Percentiles rank a stretch among this genome's conserved stretches.
These are phyloP conservation scores for Erythrophleum fordii DNA, from an alignment of 306 rosid species.

Conservation along the genomic window DNA sequence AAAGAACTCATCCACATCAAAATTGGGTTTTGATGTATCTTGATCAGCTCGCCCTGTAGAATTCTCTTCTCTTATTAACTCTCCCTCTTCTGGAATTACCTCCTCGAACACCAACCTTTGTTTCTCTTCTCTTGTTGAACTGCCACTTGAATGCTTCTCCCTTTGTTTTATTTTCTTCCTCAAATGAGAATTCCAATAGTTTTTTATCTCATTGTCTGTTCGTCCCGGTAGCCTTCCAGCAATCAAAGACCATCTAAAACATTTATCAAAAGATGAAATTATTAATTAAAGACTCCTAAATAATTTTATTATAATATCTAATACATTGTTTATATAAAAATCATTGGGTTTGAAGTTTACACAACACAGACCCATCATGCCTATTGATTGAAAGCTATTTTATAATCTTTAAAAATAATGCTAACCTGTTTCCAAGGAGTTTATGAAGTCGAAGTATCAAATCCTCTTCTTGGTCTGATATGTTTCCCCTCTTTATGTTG, in stretches of 20 bases:
- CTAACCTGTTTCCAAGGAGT: conserved; percentile 58
- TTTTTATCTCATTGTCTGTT: conserved; percentile 11
- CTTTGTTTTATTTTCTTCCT: conserved; percentile 1
- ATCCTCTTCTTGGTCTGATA: conserved; percentile 46
- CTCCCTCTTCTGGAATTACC: conserved; percentile 19
- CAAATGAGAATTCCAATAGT: conserved; percentile 14
- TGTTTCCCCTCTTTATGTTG: conserved; percentile 4
- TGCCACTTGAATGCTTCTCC: conserved; percentile 41
- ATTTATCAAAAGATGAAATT: background rate
- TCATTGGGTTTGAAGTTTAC: background rate
- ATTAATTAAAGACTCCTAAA: background rate
- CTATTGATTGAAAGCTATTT: too few relatives aligned
- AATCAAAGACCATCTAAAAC: background rate
- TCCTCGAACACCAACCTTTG: background rate
- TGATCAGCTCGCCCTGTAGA: conserved; percentile 45
- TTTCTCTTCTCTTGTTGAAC: conserved; percentile 20
- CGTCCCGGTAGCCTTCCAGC: conserved; percentile 5
- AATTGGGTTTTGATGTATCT: conserved; percentile 38
- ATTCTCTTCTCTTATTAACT: too few relatives aligned
- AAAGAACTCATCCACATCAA: conserved; percentile 47
- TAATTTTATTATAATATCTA: background rate
- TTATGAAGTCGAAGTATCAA: conserved; percentile 49
- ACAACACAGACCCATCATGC: too few relatives aligned
- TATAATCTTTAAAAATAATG: background rate
- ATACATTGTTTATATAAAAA: background rate